These are phyloP conservation scores for Quercus alba DNA, from an alignment of 306 rosid species.

Conservation along the genomic window DNA sequence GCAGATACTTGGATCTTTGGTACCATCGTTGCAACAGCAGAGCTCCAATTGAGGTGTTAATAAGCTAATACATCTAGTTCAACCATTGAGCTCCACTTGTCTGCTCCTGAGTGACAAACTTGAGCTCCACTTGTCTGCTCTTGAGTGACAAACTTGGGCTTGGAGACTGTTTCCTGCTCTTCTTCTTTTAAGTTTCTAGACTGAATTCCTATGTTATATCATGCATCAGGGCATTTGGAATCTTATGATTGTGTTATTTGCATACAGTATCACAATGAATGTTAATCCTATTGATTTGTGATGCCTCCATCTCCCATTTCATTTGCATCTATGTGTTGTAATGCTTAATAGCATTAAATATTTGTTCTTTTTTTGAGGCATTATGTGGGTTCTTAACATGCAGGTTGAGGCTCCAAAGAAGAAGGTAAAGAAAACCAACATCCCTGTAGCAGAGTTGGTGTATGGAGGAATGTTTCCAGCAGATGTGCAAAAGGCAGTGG, in stretches of 20 bases:
- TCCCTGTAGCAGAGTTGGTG: slow-evolving; percentile 63
- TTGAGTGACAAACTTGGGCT: not conserved
- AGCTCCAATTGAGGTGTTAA: not conserved
- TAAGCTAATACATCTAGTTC: not conserved
- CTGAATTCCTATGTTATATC: not conserved
- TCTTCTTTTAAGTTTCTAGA: not conserved
- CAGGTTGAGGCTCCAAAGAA: slow-evolving; percentile 74
- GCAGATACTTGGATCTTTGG: not conserved
- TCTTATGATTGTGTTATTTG: not conserved
- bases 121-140: not conserved
- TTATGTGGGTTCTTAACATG: slow-evolving; percentile 5
- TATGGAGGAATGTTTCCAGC: slow-evolving; percentile 63
- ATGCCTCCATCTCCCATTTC: not conserved
- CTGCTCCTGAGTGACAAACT: not conserved
- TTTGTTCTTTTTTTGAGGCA: not conserved
- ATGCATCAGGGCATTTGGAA: not conserved
- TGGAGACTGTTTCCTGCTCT: too few species aligned
- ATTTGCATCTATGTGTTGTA: not conserved
- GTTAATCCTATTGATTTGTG: not conserved
- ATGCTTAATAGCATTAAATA: not conserved
- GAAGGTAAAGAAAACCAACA: slow-evolving; percentile 75
- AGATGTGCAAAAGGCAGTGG: slow-evolving; percentile 82
- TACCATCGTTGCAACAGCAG: not conserved
- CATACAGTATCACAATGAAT: not conserved
- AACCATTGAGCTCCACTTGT: not conserved